These are phyloP conservation scores for Penicillium glabrum DNA, from an alignment of 2,329 filamentous ascomycete species.

Conservation along the genomic window DNA sequence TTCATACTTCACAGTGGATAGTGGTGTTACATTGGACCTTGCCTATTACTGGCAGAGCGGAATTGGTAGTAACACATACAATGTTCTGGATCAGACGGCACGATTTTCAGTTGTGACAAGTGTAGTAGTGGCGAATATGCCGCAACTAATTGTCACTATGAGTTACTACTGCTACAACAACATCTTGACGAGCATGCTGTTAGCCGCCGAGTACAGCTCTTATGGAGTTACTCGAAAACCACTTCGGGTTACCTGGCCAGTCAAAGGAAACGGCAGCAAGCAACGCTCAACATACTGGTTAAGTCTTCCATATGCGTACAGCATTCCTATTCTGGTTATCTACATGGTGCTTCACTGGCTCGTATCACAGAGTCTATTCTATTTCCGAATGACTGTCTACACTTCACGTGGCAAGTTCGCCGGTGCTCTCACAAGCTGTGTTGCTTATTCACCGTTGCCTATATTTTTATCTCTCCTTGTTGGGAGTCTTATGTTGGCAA, in stretches of 20 bases:
- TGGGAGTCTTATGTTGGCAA: constrained; percentile 3
- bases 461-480: constrained; percentile 8
- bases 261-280: constrained; percentile 20
- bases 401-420: constrained; percentile 6
- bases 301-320: constrained; percentile 38
- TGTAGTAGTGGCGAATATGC: constrained; percentile 3
- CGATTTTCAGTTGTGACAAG: too few species aligned
- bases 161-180: constrained; percentile 37
- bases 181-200: constrained; percentile 47
- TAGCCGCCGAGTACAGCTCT: constrained; percentile 49
- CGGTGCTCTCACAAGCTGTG: neutral
- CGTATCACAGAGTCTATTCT: constrained; percentile 47
- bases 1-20: too few species aligned
- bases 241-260: constrained; percentile 45
- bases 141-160: constrained; percentile 32
- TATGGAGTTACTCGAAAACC: constrained; percentile 41
- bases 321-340: constrained; percentile 31
- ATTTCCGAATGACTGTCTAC: constrained; percentile 31
- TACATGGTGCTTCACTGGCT: constrained; percentile 48
- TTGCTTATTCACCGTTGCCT: constrained; percentile 6
- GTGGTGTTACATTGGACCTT: too few species aligned
- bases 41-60: too few species aligned
- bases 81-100: too few species aligned
- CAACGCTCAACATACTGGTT: constrained; percentile 49
- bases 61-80: too few species aligned